A percentile compares a stretch with the other conserved stretches of the same genome.
These are phyloP conservation scores for Citrus reticulata DNA, from an alignment of 345 rosid species.

Conservation along the genomic window DNA sequence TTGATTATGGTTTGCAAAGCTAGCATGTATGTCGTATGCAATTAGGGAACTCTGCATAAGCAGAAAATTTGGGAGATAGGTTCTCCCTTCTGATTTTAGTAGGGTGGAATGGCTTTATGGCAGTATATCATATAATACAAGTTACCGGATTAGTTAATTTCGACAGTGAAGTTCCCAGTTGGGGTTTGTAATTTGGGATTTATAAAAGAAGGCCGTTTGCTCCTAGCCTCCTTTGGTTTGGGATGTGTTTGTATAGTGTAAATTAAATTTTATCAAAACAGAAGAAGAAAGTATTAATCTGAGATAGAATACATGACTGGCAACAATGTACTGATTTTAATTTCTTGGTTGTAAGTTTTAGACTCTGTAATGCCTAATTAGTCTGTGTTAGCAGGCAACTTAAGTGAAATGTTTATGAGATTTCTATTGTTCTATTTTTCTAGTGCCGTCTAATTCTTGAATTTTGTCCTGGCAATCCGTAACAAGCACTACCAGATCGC, in stretches of 20 bases:
- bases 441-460: no score
- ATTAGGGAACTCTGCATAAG: background rate
- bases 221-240: constrained; percentile 10
- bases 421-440: background rate
- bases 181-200: background rate
- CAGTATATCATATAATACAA: background rate
- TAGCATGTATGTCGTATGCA: background rate
- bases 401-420: background rate
- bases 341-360: background rate
- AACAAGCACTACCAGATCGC: fast-evolving
- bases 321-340: background rate
- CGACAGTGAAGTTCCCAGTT: background rate
- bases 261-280: background rate
- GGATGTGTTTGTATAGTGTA: constrained; percentile 16
- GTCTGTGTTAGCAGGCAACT: background rate
- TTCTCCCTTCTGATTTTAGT: constrained; percentile 13
- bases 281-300: background rate
- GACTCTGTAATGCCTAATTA: background rate
- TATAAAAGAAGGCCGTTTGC: constrained; percentile 12
- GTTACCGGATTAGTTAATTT: constrained; percentile 3
- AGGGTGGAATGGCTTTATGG: constrained; percentile 6
- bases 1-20: constrained; percentile 4
- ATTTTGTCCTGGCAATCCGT: no score
- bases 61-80: constrained; percentile 24
- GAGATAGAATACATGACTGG: background rate